A percentile compares a stretch with the other conserved stretches of the same genome.
These are phyloP conservation scores for Apiospora sp. DNA, from an alignment of 2,329 filamentous ascomycete species.

Conservation along the genomic window DNA sequence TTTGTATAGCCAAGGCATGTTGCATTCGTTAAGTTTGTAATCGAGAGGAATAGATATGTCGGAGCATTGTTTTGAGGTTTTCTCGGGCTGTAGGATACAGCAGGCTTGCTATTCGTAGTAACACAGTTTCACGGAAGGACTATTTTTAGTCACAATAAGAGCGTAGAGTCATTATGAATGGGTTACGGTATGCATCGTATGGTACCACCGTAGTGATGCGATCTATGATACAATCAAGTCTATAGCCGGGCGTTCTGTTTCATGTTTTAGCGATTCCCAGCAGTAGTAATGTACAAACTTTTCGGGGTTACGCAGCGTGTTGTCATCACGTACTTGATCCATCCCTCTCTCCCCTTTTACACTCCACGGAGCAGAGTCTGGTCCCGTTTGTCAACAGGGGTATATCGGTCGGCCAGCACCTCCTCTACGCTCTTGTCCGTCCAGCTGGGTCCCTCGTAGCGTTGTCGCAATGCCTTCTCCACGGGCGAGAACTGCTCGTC, in stretches of 20 bases:
- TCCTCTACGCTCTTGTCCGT: conserved; percentile 60
- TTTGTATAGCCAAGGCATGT: not conserved
- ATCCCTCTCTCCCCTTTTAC: conserved; percentile 28
- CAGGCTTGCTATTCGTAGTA: not conserved
- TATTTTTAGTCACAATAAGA: not conserved
- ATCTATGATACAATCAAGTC: conserved; percentile 26
- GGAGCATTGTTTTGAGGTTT: not conserved
- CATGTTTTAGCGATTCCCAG: conserved; percentile 13
- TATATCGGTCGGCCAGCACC: conserved; percentile 47
- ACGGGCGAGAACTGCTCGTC: conserved; percentile 47
- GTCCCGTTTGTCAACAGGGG: conserved; percentile 47
- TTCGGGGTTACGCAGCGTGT: not conserved
- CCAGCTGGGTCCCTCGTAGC: conserved; percentile 54
- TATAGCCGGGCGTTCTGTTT: conserved; percentile 20
- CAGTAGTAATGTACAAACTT: conserved; percentile 16
- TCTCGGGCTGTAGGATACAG: not conserved
- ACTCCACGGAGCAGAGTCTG: conserved; percentile 50
- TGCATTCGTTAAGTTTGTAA: not conserved
- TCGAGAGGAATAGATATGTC: not conserved
- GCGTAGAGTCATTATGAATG: conserved; percentile 2
- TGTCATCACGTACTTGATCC: not conserved
- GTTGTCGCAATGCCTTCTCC: conserved; percentile 59
- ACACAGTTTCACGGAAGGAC: not conserved
- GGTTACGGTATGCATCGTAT: conserved; percentile 2
- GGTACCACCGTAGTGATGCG: conserved; percentile 14